phyloP scores from a whole-genome alignment of 129 eudicot species.

The Rutidosis leptorrhynchoides region DNA sequence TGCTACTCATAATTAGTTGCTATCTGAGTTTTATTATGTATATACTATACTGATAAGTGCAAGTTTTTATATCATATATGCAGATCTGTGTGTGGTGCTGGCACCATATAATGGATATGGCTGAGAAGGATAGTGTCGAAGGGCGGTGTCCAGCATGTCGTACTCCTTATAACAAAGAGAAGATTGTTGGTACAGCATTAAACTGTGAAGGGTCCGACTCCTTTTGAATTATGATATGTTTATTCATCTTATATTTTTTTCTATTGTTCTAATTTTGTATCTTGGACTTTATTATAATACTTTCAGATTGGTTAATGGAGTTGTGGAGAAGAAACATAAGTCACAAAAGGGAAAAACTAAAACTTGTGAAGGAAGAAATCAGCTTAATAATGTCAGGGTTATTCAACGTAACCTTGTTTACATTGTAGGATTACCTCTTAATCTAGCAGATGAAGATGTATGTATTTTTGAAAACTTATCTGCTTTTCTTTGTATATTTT shows the following conservation, averaged over 20 bases:
- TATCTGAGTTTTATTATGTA: background rate
- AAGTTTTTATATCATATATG: constrained; percentile 3
- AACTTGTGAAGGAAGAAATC: constrained; percentile 48
- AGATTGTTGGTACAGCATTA: constrained; percentile 46
- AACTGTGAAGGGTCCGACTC: constrained; percentile 46
- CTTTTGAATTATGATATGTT: constrained; percentile 2
- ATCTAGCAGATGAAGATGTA: constrained; percentile 64
- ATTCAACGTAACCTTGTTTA: constrained; percentile 60
- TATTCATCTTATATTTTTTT: background rate
- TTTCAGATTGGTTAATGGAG: constrained; percentile 42
- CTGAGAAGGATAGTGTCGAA: constrained; percentile 59
- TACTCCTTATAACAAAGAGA: constrained; percentile 61
- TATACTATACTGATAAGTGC: background rate
- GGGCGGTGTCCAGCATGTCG: constrained; percentile 75
- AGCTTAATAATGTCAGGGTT: constrained; percentile 54
- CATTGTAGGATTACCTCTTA: constrained; percentile 52
- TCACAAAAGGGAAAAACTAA: constrained; percentile 50
- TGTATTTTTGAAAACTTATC: constrained; percentile 11
- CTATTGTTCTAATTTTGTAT: constrained; percentile 5
- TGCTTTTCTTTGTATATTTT: constrained; percentile 4
- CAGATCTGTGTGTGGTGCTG: constrained; percentile 77
- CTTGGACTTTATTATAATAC: background rate
- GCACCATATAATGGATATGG: constrained; percentile 75
- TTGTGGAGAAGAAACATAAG: constrained; percentile 46
- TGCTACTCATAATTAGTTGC: constrained; percentile 1